phyloP scores from a whole-genome alignment of 129 eudicot genomes.

The Saussurea involucrata region DNA sequence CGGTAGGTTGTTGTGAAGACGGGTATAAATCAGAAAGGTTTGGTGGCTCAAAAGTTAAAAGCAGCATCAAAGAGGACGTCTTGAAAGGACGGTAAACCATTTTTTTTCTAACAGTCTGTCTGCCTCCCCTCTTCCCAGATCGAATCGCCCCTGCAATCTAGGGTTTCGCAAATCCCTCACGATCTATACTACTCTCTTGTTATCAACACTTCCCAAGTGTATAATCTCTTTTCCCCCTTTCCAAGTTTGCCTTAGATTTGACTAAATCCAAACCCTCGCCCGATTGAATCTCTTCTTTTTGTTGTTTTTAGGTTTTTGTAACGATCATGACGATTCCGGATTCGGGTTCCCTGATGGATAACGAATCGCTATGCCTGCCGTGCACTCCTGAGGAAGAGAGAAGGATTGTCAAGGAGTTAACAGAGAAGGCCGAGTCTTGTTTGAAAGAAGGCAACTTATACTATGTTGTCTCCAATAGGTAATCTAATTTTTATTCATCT shows the following conservation, averaged over 20 bases:
- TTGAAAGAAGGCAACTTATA: conserved; percentile 57
- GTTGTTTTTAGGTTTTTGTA: background rate
- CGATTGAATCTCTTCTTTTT: background rate
- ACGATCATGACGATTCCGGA: conserved; percentile 87
- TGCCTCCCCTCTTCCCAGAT: conserved; percentile 20
- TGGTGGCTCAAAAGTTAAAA: conserved; percentile 32
- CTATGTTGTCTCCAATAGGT: conserved; percentile 68
- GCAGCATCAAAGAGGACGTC: background rate
- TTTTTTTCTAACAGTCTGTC: conserved; percentile 3
- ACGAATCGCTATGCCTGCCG: conserved; percentile 64
- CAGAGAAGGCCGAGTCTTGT: conserved; percentile 43
- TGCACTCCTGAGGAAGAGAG: conserved; percentile 75
- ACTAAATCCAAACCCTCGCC: background rate
- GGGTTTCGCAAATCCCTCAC: conserved; percentile 38
- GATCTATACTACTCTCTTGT: background rate
- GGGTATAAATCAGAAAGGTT: conserved; percentile 30
- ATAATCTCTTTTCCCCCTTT: background rate
- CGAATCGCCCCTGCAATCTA: conserved; percentile 53
- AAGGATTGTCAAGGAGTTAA: conserved; percentile 52
- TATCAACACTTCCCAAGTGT: background rate
- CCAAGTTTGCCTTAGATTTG: background rate
- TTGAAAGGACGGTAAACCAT: conserved; percentile 17
- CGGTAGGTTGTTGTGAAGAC: conserved; percentile 2
- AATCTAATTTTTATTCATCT: background rate
- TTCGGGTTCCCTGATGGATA: conserved; percentile 63